phyloP scores from a whole-genome alignment of 257 asterid species.

The Leonotis leonurus region DNA sequence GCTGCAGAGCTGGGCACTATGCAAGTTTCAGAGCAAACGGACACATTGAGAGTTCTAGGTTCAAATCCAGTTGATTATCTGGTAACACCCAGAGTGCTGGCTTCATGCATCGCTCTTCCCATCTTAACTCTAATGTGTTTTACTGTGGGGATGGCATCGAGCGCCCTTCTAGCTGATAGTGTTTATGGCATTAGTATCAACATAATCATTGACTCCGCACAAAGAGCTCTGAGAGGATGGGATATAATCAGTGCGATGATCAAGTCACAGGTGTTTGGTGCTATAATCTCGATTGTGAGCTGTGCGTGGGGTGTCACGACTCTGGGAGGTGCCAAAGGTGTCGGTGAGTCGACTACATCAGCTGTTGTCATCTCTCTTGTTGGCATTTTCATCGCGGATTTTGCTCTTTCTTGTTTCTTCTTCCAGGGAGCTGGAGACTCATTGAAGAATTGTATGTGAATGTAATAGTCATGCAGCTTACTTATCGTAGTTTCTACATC shows the following conservation, averaged over 20 bases:
- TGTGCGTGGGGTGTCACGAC: conserved; percentile 99
- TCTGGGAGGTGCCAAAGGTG: conserved; percentile 93
- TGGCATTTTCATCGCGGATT: conserved; percentile 84
- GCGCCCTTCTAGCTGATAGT: conserved; percentile 70
- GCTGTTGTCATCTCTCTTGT: conserved; percentile 93
- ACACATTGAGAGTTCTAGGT: conserved; percentile 86
- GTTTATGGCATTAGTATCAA: conserved; percentile 85
- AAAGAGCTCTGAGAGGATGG: conserved; percentile 74
- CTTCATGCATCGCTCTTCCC: conserved; percentile 72
- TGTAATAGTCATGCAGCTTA: conserved; percentile 14
- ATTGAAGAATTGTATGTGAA: conserved; percentile 59
- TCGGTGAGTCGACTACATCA: conserved; percentile 91
- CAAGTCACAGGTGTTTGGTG: conserved; percentile 77
- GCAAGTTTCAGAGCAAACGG: conserved; percentile 98
- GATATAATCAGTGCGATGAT: conserved; percentile 90
- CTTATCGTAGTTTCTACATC: no score
- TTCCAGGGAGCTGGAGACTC: conserved; percentile 98
- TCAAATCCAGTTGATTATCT: conserved; percentile 83
- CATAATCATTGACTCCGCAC: conserved; percentile 85
- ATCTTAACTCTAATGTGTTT: conserved; percentile 81
- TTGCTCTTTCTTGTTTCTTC: conserved; percentile 74
- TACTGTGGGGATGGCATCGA: conserved; percentile 82
- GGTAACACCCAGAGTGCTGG: conserved; percentile 84
- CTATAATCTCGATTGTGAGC: conserved; percentile 80
- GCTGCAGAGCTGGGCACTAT: conserved; percentile 97